Evolutionary conservation across 169 alveolate genomes (phyloP), one percentile per base, ranked within the genome.

Genomic region (Eimeria praecox): DNA sequence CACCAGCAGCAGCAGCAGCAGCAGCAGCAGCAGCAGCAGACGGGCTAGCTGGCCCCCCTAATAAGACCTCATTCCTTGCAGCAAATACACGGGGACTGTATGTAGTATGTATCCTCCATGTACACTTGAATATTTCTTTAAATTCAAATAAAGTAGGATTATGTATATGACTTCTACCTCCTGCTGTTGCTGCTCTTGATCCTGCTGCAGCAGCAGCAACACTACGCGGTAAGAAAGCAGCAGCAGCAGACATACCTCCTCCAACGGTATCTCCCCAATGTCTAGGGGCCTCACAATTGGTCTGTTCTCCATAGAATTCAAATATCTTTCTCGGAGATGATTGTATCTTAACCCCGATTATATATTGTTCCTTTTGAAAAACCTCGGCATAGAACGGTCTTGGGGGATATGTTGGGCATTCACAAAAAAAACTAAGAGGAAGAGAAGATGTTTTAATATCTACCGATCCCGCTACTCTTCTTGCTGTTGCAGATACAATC

Each of bases 81-180:
- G 18, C 89, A 46, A 78, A 46, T 24, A 78, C 89, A 18, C 89
- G 89, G 20, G 89, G 89, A n/a, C 40, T 27, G 46, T 18, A 78
- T 14, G 64, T 40, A 0, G 54, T 18, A 30, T 27, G 18, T 5
- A 42, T 8, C 64, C 66, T 78, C 89, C 89, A 78, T 3, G 66
- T 78, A n/a, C 89, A 78, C n/a, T 66, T 42, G 40, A 2, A 16
- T 5, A 42, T 40, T n/a, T 78, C 89, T n/a, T 46, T 78, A 20
- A 78, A 78, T 24, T 78, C 64, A 16, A 73, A 42, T 33, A 75
- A 24, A 33, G 85, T 5, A 4, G 54, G 22, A 75, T 75, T 24
- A 12, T 5, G 16, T 18, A 8, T 42, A 16, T 14, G 18, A 54
- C 85, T 40, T 49, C 59, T 1, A 38, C 18, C 66, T 64, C 75